A percentile compares a stretch with the other conserved stretches of the same genome.
Evolutionary conservation across 352 stramenopile genomes (phyloP).

Genomic region (Phytophthora vignae): DNA sequence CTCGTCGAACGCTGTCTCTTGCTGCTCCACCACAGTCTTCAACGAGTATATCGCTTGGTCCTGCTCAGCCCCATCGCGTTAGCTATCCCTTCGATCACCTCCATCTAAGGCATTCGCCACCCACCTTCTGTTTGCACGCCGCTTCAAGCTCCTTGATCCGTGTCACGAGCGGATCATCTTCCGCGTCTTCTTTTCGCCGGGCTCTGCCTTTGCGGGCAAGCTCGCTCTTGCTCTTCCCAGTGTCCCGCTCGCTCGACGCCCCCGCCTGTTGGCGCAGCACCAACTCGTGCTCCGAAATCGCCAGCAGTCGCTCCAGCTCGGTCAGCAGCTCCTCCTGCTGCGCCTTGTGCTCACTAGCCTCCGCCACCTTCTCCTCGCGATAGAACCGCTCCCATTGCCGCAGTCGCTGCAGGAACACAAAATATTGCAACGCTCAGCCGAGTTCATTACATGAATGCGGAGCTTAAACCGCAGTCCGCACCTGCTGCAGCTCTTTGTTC

Average conservation of each 20-base stretch:
- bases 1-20: constrained; percentile 71
- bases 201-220: constrained; percentile 18
- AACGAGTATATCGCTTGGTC: constrained; percentile 74
- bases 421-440: neutral
- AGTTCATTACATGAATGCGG: too few relatives aligned
- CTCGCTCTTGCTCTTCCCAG: constrained; percentile 17
- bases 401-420: constrained; percentile 41
- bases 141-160: constrained; percentile 76
- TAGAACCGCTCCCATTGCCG: constrained; percentile 70
- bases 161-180: constrained; percentile 34
- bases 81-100: neutral
- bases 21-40: constrained; percentile 71
- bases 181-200: constrained; percentile 24
- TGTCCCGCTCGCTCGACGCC: constrained; percentile 7
- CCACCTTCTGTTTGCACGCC: constrained; percentile 78
- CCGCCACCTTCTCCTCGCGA: constrained; percentile 49
- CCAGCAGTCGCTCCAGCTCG: constrained; percentile 55
- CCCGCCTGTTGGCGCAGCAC: constrained; percentile 17
- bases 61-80: constrained; percentile 30
- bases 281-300: constrained; percentile 43
- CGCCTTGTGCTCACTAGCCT: constrained; percentile 38
- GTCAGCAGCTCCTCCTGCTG: constrained; percentile 67
- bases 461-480: constrained; percentile 20
- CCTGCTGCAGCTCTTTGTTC: constrained; percentile 58
- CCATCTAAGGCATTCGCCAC: neutral